Evolutionary conservation across 176 grass and related monocot genomes (phyloP).

Genomic region (Bromus sterilis): DNA sequence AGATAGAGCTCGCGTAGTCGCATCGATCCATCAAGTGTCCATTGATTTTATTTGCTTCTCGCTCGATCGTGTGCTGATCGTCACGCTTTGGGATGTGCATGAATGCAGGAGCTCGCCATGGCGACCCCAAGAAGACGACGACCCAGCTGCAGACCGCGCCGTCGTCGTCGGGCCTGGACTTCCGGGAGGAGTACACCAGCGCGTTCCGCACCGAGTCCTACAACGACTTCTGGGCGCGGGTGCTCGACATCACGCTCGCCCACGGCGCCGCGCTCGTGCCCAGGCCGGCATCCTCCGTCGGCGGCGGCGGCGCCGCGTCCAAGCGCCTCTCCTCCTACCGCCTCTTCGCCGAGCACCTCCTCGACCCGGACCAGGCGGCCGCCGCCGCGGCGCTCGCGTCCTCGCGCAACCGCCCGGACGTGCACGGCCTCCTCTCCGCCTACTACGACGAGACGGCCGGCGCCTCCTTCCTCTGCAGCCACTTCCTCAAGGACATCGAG

Average conservation of each 20-base stretch:
- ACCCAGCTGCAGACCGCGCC: neutral
- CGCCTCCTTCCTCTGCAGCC: conserved; percentile 68
- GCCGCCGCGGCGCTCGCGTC: conserved; percentile 37
- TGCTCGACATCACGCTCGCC: conserved; percentile 69
- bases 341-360: conserved; percentile 74
- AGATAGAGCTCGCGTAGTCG: neutral
- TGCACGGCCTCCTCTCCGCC: conserved; percentile 38
- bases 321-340: conserved; percentile 61
- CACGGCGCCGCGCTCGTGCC: conserved; percentile 62
- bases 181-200: conserved; percentile 83
- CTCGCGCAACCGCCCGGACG: conserved; percentile 19
- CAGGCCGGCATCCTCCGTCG: neutral
- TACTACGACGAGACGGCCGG: conserved; percentile 75
- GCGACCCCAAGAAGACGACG: neutral
- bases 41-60: too few relatives aligned
- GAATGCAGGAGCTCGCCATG: neutral
- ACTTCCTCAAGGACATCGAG: conserved; percentile 74
- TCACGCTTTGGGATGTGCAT: neutral
- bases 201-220: conserved; percentile 94
- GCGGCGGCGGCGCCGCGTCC: conserved; percentile 1
- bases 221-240: conserved; percentile 91
- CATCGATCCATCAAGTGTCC: neutral
- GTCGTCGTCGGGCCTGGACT: conserved; percentile 34
- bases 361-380: conserved; percentile 74
- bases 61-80: too few relatives aligned